Evolutionary conservation across 23 red algal species (phyloP).

Genomic region (Cyanidioschyzon merolae): DNA sequence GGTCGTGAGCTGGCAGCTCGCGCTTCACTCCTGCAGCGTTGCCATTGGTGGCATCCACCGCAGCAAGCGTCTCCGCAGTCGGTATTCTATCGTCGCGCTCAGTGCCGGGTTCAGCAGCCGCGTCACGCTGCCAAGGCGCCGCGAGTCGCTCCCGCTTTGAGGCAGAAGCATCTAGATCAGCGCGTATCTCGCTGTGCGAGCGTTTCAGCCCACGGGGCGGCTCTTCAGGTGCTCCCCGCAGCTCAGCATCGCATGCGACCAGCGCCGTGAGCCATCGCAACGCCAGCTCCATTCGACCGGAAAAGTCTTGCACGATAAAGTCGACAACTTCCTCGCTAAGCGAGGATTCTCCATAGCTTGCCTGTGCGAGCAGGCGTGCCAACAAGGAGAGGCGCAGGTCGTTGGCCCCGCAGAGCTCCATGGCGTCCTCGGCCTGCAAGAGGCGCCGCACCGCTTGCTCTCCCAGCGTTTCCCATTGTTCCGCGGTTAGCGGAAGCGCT

Average conservation of each 20-base stretch:
- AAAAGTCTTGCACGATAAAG: constrained; percentile 4
- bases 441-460: not conserved
- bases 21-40: not conserved
- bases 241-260: not conserved
- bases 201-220: not conserved
- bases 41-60: not conserved
- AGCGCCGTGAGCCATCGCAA: not conserved
- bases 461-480: not conserved
- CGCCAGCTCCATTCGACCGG: not conserved
- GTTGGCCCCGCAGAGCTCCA: not conserved
- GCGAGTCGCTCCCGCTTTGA: not conserved
- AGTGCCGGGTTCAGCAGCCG: not conserved
- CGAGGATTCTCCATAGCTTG: not conserved
- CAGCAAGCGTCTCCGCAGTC: too few species aligned
- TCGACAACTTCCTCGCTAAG: not conserved
- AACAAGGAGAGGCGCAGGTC: not conserved
- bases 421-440: not conserved
- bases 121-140: not conserved
- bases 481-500: not conserved
- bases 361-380: not conserved
- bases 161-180: not conserved
- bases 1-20: not conserved
- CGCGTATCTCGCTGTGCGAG: not conserved
- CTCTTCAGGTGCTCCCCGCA: not conserved
- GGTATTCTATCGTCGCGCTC: too few species aligned